Percentiles rank a stretch among this genome's conserved stretches.
Evolutionary conservation across 192 early-diverging fungal genomes (phyloP).

Genomic region (Entophlyctis luteolus): DNA sequence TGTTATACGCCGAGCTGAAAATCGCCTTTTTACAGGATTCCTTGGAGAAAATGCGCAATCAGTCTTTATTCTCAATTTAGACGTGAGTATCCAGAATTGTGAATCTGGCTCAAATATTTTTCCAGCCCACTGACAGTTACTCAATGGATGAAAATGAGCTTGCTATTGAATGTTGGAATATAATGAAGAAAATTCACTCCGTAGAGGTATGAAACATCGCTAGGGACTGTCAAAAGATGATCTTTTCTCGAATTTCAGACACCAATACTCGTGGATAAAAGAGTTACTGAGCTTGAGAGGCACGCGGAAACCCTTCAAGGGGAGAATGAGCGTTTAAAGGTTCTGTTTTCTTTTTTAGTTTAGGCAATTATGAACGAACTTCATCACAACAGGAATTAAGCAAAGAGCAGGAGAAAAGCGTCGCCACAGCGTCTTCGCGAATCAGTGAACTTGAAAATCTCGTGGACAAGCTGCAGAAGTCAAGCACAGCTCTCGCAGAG

Average conservation of each 20-base stretch:
- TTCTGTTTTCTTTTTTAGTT: neutral
- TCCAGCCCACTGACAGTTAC: constrained; percentile 1
- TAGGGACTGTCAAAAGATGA: neutral
- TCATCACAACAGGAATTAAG: neutral
- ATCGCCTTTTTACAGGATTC: constrained; percentile 8
- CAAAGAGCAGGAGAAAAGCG: neutral
- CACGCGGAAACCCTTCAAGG: neutral
- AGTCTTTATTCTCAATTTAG: neutral
- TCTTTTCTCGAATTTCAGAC: neutral
- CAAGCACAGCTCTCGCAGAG: neutral
- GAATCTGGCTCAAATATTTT: neutral
- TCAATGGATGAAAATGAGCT: constrained; percentile 3
- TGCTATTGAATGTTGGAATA: constrained; percentile 14
- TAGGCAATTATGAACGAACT: neutral
- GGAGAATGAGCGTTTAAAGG: too few species aligned
- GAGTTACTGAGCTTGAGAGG: neutral
- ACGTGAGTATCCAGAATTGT: constrained; percentile 3
- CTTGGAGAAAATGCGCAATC: constrained; percentile 8
- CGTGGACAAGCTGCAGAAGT: neutral
- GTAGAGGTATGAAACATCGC: neutral
- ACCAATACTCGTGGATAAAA: neutral
- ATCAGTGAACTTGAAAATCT: neutral
- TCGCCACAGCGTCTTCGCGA: neutral
- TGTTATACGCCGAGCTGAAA: neutral
- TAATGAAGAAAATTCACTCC: constrained; percentile 1